Base-by-base conservation (phyloP, 805 yeast genomes). In the Cyberlindnera sargentensis region DNA sequence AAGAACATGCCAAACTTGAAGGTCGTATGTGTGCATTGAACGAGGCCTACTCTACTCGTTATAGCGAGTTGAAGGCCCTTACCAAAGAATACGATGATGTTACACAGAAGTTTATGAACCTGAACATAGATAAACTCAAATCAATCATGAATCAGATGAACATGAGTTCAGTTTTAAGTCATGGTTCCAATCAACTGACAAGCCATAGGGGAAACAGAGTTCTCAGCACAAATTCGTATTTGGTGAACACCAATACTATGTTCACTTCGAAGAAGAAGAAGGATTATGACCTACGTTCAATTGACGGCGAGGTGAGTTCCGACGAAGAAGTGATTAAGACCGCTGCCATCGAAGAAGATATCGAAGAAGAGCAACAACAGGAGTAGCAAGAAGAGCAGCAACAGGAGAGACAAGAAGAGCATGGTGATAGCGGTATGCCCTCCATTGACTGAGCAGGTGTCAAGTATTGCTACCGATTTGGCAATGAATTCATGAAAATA, bases 91-190 rank as follows among this genome's bases (percentile, higher is more conserved):
- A 57, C 31, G 51, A 47, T 8, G 41, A 33, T 8, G 50, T 65
- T 30, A 52, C 57, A 34, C 43, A 45, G 3, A 52, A 55, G 37
- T 43, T 65, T 31, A 41, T 51, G 25, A 48, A 56, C 7, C 33
- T 63, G 31, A 50, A 55, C 15, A 36, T 60, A 3, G 67, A 63
- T 4, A 57, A 60, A 37, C 52, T 65, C 15, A 53, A 56, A 40
- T 47, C 60, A 6, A 56, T 66, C 6, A 32, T 46, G 11, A 48
- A 55, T 4, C 27, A 50, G 10, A 50, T 53, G 4, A 15, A 15
- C 20, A 15, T 15, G 20, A 15, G 20, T 15, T 15, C 20, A 15
- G 20, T 15, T 15, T 15, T 15, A 15, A 15, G 20, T 15, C 20
- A 15, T 15, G 20, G 20, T 15, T 15, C 20, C 20, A 15, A 15